phyloP scores from a whole-genome alignment of 2,329 filamentous ascomycete species.

The Coniella lustricola region DNA sequence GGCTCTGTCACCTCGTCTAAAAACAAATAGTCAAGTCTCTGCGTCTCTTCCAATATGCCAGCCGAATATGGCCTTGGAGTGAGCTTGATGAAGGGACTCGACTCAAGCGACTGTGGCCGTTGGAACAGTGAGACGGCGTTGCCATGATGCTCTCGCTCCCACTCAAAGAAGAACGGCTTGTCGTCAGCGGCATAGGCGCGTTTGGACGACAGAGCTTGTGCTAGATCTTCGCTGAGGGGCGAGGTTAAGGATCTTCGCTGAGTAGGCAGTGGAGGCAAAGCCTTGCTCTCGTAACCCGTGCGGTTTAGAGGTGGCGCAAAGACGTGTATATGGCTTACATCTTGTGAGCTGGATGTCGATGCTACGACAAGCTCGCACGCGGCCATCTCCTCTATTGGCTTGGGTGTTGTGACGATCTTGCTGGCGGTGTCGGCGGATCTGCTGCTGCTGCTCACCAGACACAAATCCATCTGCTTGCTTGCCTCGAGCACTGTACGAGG shows the following conservation, averaged over 20 bases:
- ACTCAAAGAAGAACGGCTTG: slow-evolving; percentile 3
- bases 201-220: background rate
- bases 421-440: too few species aligned
- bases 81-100: background rate
- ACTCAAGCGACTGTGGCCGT: background rate
- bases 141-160: slow-evolving; percentile 8
- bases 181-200: background rate
- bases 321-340: background rate
- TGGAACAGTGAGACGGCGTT: background rate
- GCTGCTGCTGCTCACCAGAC: too few species aligned
- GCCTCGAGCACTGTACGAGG: too few species aligned
- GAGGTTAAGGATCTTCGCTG: slow-evolving; percentile 1
- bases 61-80: background rate
- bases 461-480: too few species aligned
- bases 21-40: background rate
- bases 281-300: slow-evolving; percentile 8
- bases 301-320: slow-evolving; percentile 3
- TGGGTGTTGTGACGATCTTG: too few species aligned
- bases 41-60: background rate
- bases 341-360: too few species aligned
- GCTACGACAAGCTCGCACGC: too few species aligned
- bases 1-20: too few species aligned
- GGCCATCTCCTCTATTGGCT: too few species aligned
- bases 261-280: slow-evolving; percentile 11
- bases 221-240: slow-evolving; percentile 1